A percentile compares a stretch with the other conserved stretches of the same genome.
Evolutionary conservation across 78 protist species (phyloP).

Genomic region (Neovahlkampfia damariscottae): DNA sequence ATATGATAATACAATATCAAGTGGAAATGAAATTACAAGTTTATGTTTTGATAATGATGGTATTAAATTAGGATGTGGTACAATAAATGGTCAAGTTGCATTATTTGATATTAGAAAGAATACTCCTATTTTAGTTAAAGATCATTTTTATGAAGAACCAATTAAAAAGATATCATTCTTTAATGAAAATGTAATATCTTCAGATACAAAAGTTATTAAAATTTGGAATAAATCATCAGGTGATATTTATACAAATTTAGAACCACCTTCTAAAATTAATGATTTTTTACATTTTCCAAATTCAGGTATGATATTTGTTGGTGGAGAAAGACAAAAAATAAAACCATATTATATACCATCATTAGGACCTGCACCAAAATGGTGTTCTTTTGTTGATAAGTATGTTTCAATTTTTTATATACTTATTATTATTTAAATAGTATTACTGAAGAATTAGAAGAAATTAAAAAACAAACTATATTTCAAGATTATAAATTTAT

Average conservation of each 20-base stretch:
- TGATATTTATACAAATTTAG: slow-evolving; percentile 35
- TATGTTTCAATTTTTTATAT: too few relatives aligned
- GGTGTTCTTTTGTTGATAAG: slow-evolving; percentile 91
- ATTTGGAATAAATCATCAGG: slow-evolving; percentile 51
- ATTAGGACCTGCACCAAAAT: slow-evolving; percentile 94
- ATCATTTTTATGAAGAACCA: slow-evolving; percentile 79
- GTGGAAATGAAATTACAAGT: neutral
- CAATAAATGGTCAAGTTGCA: slow-evolving; percentile 52
- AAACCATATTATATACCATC: slow-evolving; percentile 76
- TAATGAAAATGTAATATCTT: slow-evolving; percentile 22
- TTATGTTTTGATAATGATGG: slow-evolving; percentile 41
- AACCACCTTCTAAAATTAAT: slow-evolving; percentile 53
- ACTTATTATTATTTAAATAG: too few relatives aligned
- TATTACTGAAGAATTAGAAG: slow-evolving; percentile 83
- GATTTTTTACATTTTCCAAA: slow-evolving; percentile 29
- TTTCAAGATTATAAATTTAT: slow-evolving; percentile 85
- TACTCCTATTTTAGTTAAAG: slow-evolving; percentile 52
- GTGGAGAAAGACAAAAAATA: slow-evolving; percentile 63
- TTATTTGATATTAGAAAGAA: slow-evolving; percentile 76
- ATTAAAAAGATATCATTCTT: neutral
- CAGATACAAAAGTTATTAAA: slow-evolving; percentile 50
- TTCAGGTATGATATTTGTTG: slow-evolving; percentile 67
- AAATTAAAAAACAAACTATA: slow-evolving; percentile 17
- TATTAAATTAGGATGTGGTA: slow-evolving; percentile 70
- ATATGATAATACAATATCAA: neutral